A percentile compares a stretch with the other conserved stretches of the same genome.
Conservation (phyloP, 2,329 filamentous ascomycete species). For the Aureobasidium sp. region DNA sequence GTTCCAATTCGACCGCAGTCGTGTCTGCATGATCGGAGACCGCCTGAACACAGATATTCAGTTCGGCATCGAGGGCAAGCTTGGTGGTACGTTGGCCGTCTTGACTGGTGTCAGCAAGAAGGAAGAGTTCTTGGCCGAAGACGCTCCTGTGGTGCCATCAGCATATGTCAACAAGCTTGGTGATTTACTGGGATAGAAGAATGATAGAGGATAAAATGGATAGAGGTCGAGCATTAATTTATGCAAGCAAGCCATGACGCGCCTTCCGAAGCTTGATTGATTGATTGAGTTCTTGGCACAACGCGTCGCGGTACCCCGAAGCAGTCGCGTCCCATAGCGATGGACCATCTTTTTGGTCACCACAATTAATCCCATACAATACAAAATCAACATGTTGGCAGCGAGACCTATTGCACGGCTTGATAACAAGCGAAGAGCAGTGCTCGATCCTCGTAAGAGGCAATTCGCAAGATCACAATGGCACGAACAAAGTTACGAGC, state of each 20-base stretch:
- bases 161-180: conserved; percentile 81
- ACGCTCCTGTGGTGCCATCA: conserved; percentile 62
- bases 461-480: conserved; percentile 75
- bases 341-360: not conserved
- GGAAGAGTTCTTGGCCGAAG: conserved; percentile 68
- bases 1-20: conserved; percentile 75
- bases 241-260: not conserved
- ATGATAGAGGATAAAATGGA: not conserved
- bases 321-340: not conserved
- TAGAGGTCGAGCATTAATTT: not conserved
- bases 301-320: not conserved
- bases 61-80: conserved; percentile 83
- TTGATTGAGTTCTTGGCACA: not conserved
- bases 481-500: conserved; percentile 70
- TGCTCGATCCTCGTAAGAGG: conserved; percentile 72
- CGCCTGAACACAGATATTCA: conserved; percentile 91
- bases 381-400: conserved; percentile 17
- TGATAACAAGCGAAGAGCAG: conserved; percentile 66
- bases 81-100: conserved; percentile 87
- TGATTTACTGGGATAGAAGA: conserved; percentile 51
- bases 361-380: not conserved
- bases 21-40: conserved; percentile 94
- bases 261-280: not conserved
- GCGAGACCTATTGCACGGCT: conserved; percentile 28
- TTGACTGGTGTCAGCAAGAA: conserved; percentile 84